Evolutionary conservation across 768 basidiomycete species (phyloP).

Genomic region (Favolaschia claudopus): DNA sequence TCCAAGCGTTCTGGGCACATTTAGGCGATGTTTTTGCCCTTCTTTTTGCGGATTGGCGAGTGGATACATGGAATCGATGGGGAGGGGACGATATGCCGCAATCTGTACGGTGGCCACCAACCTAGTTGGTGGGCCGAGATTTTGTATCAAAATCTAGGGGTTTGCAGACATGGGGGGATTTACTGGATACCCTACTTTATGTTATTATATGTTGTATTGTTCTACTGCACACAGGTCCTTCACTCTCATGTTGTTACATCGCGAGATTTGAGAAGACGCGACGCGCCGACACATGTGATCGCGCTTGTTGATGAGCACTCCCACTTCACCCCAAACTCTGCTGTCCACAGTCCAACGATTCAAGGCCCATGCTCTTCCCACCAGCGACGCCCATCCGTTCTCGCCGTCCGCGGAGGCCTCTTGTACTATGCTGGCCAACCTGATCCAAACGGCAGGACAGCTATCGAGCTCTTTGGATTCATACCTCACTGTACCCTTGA

Average conservation of each 20-base stretch:
- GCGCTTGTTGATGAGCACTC: not conserved
- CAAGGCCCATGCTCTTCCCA: conserved; percentile 44
- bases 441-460: conserved; percentile 60
- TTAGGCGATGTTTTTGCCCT: conserved; percentile 46
- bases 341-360: conserved; percentile 53
- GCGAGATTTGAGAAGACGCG: conserved; percentile 5
- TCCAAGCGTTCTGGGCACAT: conserved; percentile 45
- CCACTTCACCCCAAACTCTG: conserved; percentile 40
- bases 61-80: conserved; percentile 53
- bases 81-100: conserved; percentile 42
- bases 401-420: conserved; percentile 49
- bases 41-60: conserved; percentile 43
- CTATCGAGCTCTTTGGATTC: conserved; percentile 61
- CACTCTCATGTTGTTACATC: not conserved
- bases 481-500: conserved; percentile 57
- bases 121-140: conserved; percentile 33
- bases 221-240: not conserved
- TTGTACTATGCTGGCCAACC: conserved; percentile 53
- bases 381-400: conserved; percentile 53
- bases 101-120: conserved; percentile 48
- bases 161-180: not conserved
- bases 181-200: not conserved
- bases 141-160: too few species aligned
- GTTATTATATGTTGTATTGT: not conserved
- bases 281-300: conserved; percentile 13